Evolutionary conservation across 2,329 filamentous ascomycete species (phyloP).

Genomic region (Fusarium robinianum): DNA sequence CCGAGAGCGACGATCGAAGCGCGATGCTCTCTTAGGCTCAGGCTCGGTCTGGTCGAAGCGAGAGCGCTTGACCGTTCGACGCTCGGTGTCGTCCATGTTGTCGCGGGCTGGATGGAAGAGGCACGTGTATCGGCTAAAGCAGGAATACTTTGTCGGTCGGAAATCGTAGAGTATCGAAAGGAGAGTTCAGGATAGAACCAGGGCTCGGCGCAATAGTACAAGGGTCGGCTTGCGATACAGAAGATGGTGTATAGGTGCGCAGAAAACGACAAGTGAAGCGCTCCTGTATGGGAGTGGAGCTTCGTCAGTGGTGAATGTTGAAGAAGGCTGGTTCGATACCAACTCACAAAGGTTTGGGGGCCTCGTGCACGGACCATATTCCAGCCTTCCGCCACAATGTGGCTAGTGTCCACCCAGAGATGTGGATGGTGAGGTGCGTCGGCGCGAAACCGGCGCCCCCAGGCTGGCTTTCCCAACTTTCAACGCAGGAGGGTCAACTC

Average conservation of each 20-base stretch:
- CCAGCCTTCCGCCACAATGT: constrained; percentile 27
- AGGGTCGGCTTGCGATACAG: too few relatives aligned
- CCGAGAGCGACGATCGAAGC: constrained; percentile 90
- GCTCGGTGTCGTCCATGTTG: constrained; percentile 74
- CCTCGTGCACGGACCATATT: constrained; percentile 12
- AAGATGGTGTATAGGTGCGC: too few relatives aligned
- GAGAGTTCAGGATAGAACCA: background rate
- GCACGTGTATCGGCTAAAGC: constrained; percentile 4
- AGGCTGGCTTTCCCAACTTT: too few relatives aligned
- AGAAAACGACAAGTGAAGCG: constrained; percentile 24
- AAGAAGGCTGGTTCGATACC: constrained; percentile 18
- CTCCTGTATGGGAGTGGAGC: constrained; percentile 28
- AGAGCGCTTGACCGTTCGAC: constrained; percentile 76
- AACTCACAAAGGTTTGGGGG: constrained; percentile 9
- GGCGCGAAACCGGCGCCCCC: constrained; percentile 17
- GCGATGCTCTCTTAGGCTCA: constrained; percentile 73
- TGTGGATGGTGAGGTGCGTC: too few relatives aligned
- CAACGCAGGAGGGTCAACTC: background rate
- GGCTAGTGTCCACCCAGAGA: constrained; percentile 10
- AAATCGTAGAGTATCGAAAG: background rate
- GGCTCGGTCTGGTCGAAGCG: constrained; percentile 93
- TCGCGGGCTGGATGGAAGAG: constrained; percentile 7
- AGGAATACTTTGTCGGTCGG: background rate
- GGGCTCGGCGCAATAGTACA: too few relatives aligned
- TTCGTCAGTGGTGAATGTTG: background rate